Conservation (phyloP, 2,329 filamentous ascomycete genomes). For the Lasiodiplodia hormozganensis region DNA sequence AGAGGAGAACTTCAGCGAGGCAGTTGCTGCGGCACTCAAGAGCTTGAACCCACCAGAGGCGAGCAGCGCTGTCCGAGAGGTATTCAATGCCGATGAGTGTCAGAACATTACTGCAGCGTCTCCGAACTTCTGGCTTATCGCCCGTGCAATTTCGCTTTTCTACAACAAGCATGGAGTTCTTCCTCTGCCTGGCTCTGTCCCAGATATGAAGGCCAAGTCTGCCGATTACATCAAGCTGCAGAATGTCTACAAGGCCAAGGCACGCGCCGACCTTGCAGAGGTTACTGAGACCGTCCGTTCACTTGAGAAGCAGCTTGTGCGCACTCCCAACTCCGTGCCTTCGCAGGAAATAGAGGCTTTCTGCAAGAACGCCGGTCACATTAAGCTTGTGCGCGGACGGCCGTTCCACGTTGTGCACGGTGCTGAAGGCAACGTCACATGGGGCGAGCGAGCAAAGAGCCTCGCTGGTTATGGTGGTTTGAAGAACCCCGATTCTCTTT, state of each 20-base stretch:
- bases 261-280: slow-evolving; percentile 77
- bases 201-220: slow-evolving; percentile 97
- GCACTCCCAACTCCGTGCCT: slow-evolving; percentile 59
- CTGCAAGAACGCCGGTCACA: slow-evolving; percentile 93
- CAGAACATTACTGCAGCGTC: slow-evolving; percentile 54
- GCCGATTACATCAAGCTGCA: slow-evolving; percentile 88
- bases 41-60: slow-evolving; percentile 75
- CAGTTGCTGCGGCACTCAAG: slow-evolving; percentile 84
- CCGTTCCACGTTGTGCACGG: slow-evolving; percentile 57
- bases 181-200: slow-evolving; percentile 84
- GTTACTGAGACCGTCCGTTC: slow-evolving; percentile 71
- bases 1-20: slow-evolving; percentile 98
- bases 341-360: slow-evolving; percentile 84
- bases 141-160: slow-evolving; percentile 78
- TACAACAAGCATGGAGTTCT: slow-evolving; percentile 74
- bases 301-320: slow-evolving; percentile 59
- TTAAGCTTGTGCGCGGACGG: slow-evolving; percentile 80
- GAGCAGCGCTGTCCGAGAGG: slow-evolving; percentile 73
- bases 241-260: slow-evolving; percentile 90
- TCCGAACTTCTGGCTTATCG: slow-evolving; percentile 87
- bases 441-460: slow-evolving; percentile 57
- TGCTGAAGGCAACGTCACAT: slow-evolving; percentile 49
- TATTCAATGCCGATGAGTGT: slow-evolving; percentile 75
- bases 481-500: slow-evolving; percentile 50
- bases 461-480: slow-evolving; percentile 26